Percentiles rank a stretch among this genome's conserved stretches.
These are phyloP conservation scores for Royoungia palumana DNA, from an alignment of 768 basidiomycete genomes.

Conservation along the genomic window DNA sequence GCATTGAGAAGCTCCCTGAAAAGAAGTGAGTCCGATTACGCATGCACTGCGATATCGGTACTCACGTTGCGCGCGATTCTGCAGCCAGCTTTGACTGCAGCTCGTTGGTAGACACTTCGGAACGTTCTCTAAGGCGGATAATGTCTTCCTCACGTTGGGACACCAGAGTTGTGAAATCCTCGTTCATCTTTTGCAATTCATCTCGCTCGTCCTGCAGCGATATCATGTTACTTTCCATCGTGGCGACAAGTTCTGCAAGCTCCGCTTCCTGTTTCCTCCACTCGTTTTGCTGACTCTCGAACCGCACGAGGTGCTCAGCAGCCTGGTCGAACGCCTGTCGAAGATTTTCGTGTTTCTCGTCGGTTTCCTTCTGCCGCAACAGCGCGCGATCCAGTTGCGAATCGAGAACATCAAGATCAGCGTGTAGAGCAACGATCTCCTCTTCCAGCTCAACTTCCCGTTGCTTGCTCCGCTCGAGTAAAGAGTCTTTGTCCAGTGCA, in stretches of 20 bases:
- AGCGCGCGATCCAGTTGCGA: slow-evolving; percentile 82
- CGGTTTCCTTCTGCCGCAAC: slow-evolving; percentile 71
- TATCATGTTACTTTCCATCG: slow-evolving; percentile 58
- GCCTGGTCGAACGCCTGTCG: slow-evolving; percentile 77
- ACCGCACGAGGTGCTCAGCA: slow-evolving; percentile 76
- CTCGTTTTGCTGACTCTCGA: slow-evolving; percentile 73
- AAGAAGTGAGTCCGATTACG: background rate
- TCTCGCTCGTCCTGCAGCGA: slow-evolving; percentile 56
- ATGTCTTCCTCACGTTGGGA: slow-evolving; percentile 80
- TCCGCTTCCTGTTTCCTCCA: slow-evolving; percentile 66
- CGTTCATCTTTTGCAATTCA: slow-evolving; percentile 59
- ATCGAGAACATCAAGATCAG: slow-evolving; percentile 80
- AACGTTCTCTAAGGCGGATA: slow-evolving; percentile 66
- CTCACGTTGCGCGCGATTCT: slow-evolving; percentile 65
- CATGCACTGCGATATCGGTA: slow-evolving; percentile 5
- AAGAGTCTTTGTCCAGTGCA: slow-evolving; percentile 75
- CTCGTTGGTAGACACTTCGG: slow-evolving; percentile 60
- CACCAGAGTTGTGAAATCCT: slow-evolving; percentile 67
- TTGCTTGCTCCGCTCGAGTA: slow-evolving; percentile 80
- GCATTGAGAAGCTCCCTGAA: slow-evolving; percentile 60
- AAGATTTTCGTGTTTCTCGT: slow-evolving; percentile 72
- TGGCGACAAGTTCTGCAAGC: slow-evolving; percentile 53
- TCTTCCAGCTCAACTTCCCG: slow-evolving; percentile 86
- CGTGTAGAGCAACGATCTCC: slow-evolving; percentile 73
- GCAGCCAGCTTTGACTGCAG: slow-evolving; percentile 66